Base-by-base conservation (phyloP, 2,329 filamentous ascomycete species). In the Dothideomycetidae sp. region DNA sequence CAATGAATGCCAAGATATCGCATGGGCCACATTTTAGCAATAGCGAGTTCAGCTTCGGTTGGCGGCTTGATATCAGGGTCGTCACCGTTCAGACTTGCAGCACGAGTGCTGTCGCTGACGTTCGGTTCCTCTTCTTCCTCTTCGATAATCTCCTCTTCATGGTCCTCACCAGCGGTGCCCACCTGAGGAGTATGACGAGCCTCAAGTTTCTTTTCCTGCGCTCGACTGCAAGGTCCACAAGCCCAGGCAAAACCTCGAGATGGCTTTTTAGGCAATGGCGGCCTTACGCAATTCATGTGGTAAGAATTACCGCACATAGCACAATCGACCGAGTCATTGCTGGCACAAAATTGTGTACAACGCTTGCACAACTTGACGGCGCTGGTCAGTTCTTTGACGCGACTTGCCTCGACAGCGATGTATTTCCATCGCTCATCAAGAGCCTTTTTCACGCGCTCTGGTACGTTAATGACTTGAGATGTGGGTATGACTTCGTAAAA, bases 221-320 rank as follows among this genome's bases (percentile, higher is more conserved):
- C 86, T 51, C 88, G 78, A 58, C 85, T 94, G 60, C 90, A 98
- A 42, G 88, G 81, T 38, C 83, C 90, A 58, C 90, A 98, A 18
- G 90, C 88, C 90, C 90, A 98, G 3, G 85, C 90, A 61, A 98
- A 98, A 28, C 90, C 90, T 58, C 90, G 79, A 32, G 88, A 93
- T 13, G 90, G 90, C 60, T 98, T 98, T 60, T 94, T 98, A 37
- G 85, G 70, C 44, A 98, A 61, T 26, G 86, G 84, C 29, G 90
- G 90, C 43, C 81, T 79, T 40, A 98, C 90, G 58, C 90, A 98
- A 52, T 86, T 83, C 88, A 98, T 96, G 64, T 98, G 90, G 61
- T 94, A 98, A 10, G 88, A 96, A 57, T 85, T 78, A 54, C 78
- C 74, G 59, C 90, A 98, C 39, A 94, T 85, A 31, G 88, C 90